Evolutionary conservation across 192 early-diverging fungal genomes (phyloP), one percentile per base, ranked within the genome.

Genomic region (Umbelopsis sp.): DNA sequence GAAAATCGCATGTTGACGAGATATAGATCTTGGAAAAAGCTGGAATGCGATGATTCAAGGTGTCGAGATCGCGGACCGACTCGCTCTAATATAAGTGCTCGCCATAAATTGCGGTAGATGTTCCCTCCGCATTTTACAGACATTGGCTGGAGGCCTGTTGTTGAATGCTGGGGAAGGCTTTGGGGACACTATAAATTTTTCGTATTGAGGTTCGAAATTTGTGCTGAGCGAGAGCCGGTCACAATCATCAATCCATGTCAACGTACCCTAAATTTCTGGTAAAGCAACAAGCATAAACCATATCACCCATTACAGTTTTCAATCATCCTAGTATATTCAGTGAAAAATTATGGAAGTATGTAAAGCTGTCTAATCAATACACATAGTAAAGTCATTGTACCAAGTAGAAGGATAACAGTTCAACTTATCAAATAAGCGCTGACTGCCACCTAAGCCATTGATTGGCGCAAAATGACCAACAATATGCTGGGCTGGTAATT

Each of bases 61-160:
- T 31, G 29, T 62, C 56, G 56, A 62, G 56, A 62, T 62, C 26
- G 56, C 26, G 56, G 56, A n/a, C 56, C 56, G 6, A 62, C 56
- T 17, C 56, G 31, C 29, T 62, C 56, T 62, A 62, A 62, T 62
- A 62, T 7, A 36, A 62, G 29, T n/a, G 56, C 56, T 62, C 56
- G 24, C 56, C 56, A 62, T 62, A 62, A 62, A n/a, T 62, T 62
- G 56, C 56, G 56, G 56, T 62, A 62, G 56, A 62, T 62, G 56
- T 62, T 62, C 12, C 56, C 56, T 6, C 56, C 56, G 56, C 56
- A 62, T 62, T 62, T 62, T 62, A 62, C 56, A 62, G 56, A 62
- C 56, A 62, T 62, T 62, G 31, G 47, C 47, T 49, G 56, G n/a
- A n/a, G 52, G 56, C 31, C 56, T 62, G 56, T 20, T 32, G 47